A percentile compares a stretch with the other conserved stretches of the same genome.
phyloP scores from a whole-genome alignment of 768 basidiomycete genomes.

The Boletellus ananas region DNA sequence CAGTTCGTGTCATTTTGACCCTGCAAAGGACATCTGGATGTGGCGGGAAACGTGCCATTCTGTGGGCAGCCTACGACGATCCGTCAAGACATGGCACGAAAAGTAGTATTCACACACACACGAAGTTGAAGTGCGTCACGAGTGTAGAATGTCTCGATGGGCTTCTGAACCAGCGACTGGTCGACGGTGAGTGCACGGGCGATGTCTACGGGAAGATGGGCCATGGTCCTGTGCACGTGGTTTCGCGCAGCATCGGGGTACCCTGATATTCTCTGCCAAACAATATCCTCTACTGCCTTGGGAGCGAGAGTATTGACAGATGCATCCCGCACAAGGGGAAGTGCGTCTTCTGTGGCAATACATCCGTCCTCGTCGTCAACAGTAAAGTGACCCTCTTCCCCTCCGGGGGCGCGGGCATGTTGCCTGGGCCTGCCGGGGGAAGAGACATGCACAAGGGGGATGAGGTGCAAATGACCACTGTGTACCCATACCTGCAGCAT shows the following conservation, averaged over 20 bases:
- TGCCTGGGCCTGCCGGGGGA: slow-evolving; percentile 52
- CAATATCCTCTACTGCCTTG: slow-evolving; percentile 52
- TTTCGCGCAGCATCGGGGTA: slow-evolving; percentile 65
- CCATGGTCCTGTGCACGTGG: slow-evolving; percentile 76
- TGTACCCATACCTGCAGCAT: slow-evolving; percentile 86
- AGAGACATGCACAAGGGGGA: slow-evolving; percentile 77
- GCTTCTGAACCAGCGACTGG: slow-evolving; percentile 76
- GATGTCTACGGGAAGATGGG: slow-evolving; percentile 76
- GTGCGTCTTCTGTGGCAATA: slow-evolving; percentile 58
- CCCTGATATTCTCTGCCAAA: slow-evolving; percentile 71
- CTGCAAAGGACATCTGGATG: slow-evolving; percentile 54
- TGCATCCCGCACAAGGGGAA: slow-evolving; percentile 56
- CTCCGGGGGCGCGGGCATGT: slow-evolving; percentile 43
- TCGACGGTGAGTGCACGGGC: slow-evolving; percentile 63
- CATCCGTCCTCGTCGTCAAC: slow-evolving; percentile 47
- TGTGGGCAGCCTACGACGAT: slow-evolving; percentile 69
- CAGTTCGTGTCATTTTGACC: slow-evolving; percentile 80
- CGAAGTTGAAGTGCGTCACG: slow-evolving; percentile 88
- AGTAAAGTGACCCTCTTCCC: slow-evolving; percentile 45
- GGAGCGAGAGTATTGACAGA: slow-evolving; percentile 57
- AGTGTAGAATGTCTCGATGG: slow-evolving; percentile 92
- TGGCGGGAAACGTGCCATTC: slow-evolving; percentile 89
- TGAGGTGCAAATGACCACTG: slow-evolving; percentile 75
- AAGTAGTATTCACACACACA: slow-evolving; percentile 42
- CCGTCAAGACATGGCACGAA: slow-evolving; percentile 2